A percentile compares a stretch with the other conserved stretches of the same genome.
phyloP scores from a whole-genome alignment of 2,329 filamentous ascomycete genomes.

The Neofusicoccum kwambonambiense region DNA sequence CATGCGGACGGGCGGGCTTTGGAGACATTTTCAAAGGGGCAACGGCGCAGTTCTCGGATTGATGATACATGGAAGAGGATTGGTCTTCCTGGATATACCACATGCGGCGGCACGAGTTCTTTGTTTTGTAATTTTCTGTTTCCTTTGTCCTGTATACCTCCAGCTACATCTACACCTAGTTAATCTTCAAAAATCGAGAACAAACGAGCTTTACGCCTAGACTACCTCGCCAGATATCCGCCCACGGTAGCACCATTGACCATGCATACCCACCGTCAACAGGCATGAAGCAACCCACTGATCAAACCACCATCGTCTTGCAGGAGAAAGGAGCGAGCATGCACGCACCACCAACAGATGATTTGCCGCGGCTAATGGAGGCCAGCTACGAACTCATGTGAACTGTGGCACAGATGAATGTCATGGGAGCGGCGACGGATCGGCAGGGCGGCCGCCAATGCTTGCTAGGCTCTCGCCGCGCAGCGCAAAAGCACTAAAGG shows the following conservation, averaged over 20 bases:
- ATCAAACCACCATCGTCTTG: background rate
- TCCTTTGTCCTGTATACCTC: background rate
- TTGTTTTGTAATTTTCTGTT: background rate
- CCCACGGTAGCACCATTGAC: too few relatives aligned
- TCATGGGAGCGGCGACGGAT: too few relatives aligned
- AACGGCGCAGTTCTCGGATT: conserved; percentile 8
- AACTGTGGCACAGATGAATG: too few relatives aligned
- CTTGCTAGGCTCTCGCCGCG: too few relatives aligned
- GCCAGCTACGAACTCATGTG: too few relatives aligned
- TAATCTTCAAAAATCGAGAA: background rate
- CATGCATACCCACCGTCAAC: background rate
- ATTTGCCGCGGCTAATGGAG: background rate
- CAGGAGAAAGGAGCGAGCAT: background rate
- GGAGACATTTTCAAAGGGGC: background rate
- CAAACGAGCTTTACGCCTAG: too few relatives aligned
- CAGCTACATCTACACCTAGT: background rate
- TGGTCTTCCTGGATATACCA: conserved; percentile 4
- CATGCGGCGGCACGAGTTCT: background rate
- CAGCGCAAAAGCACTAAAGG: too few relatives aligned
- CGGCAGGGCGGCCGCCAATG: too few relatives aligned
- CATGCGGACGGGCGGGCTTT: background rate
- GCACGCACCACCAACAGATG: background rate
- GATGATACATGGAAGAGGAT: background rate
- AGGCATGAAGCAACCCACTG: background rate
- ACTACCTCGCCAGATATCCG: too few relatives aligned